Evolutionary conservation across 2,329 filamentous ascomycete genomes (phyloP).

Genomic region (Alternaria arbusti): DNA sequence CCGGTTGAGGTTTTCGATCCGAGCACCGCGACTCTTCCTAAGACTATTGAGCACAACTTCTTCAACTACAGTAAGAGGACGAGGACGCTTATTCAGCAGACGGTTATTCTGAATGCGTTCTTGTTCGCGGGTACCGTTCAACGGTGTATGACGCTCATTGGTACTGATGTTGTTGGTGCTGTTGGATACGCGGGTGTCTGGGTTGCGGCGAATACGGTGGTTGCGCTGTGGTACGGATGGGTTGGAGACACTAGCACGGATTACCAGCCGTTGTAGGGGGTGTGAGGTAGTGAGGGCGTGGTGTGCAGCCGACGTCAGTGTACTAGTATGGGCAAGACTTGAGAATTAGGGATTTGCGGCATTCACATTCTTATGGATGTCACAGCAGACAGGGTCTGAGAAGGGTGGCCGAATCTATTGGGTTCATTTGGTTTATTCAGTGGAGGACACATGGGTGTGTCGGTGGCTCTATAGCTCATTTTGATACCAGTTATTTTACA

Average conservation of each 20-base stretch:
- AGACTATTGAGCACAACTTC: conserved; percentile 76
- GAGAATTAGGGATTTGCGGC: too few relatives aligned
- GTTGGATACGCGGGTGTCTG: conserved; percentile 76
- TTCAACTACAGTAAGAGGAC: conserved; percentile 76
- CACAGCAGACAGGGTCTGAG: background rate
- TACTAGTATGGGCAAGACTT: background rate
- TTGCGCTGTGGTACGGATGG: conserved; percentile 64
- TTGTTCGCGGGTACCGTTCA: conserved; percentile 64
- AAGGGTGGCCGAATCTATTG: background rate
- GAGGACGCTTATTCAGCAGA: conserved; percentile 62
- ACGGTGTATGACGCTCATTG: conserved; percentile 71
- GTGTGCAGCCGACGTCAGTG: background rate
- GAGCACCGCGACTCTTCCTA: conserved; percentile 66
- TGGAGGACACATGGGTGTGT: background rate
- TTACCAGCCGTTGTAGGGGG: conserved; percentile 27
- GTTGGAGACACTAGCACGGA: conserved; percentile 51
- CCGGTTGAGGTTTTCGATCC: conserved; percentile 66
- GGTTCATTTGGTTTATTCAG: background rate
- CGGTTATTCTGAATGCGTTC: conserved; percentile 55
- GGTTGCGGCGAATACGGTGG: conserved; percentile 68
- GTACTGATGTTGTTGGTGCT: conserved; percentile 74
- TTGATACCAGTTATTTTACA: background rate
- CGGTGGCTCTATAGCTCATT: background rate
- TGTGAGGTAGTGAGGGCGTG: background rate
- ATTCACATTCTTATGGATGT: fast-evolving